phyloP scores from a whole-genome alignment of 1,284 basidiomycete species.

The Cutaneotrichosporon sp. region DNA sequence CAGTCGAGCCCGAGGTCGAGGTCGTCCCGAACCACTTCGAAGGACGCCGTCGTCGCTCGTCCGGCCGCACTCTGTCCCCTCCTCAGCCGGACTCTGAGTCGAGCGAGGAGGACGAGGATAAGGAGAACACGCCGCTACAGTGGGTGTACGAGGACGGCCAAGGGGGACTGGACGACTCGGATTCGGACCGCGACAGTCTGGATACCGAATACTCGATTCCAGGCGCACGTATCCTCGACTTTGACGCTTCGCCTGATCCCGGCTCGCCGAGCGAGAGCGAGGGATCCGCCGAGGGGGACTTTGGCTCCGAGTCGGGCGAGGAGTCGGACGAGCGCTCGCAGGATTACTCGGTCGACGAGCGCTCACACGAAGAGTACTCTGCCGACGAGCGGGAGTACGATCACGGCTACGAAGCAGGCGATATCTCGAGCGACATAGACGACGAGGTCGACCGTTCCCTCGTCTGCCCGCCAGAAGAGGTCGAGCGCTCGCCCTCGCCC shows the following conservation, averaged over 20 bases:
- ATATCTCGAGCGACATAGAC: conserved; percentile 15
- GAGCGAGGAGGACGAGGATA: conserved; percentile 24
- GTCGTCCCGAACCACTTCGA: conserved; percentile 37
- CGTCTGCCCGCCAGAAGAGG: not conserved
- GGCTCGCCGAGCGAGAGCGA: conserved; percentile 17
- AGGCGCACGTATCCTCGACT: conserved; percentile 29
- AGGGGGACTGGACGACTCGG: conserved; percentile 22
- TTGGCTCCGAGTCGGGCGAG: conserved; percentile 2
- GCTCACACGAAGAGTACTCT: too few species aligned
- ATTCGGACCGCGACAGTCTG: conserved; percentile 36
- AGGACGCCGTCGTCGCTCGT: conserved; percentile 36
- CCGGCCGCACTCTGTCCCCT: conserved; percentile 25
- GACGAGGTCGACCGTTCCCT: conserved; percentile 15
- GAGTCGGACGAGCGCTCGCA: conserved; percentile 16
- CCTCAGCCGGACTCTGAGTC: conserved; percentile 18
- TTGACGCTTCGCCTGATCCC: conserved; percentile 9
- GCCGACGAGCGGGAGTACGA: conserved; percentile 6
- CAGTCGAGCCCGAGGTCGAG: conserved; percentile 37
- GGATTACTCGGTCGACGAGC: too few species aligned
- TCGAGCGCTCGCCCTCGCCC: not conserved
- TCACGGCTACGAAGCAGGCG: conserved; percentile 6
- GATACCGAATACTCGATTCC: conserved; percentile 41
- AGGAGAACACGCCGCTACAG: conserved; percentile 26
- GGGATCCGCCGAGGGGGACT: not conserved
- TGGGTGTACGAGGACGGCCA: conserved; percentile 41